Percentiles rank a stretch among this genome's conserved stretches.
These are phyloP conservation scores for Arthrobotrys pseudoclavata DNA, from an alignment of 2,329 filamentous ascomycete genomes.

Conservation along the genomic window DNA sequence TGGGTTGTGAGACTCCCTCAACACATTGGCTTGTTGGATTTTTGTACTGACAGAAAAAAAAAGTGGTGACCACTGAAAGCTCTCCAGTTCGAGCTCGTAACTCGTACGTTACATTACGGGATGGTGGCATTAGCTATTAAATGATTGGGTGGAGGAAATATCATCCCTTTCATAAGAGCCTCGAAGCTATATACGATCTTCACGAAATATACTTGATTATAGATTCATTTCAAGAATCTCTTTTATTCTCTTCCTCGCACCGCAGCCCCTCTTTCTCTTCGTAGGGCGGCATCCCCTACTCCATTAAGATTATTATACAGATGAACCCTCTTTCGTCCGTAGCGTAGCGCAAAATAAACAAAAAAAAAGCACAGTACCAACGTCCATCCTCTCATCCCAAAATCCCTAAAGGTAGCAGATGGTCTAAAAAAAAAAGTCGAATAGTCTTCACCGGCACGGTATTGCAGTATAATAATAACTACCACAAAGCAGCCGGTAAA, in stretches of 20 bases:
- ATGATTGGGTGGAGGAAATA: background rate
- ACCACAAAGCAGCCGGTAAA: background rate
- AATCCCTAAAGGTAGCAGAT: slow-evolving; percentile 11
- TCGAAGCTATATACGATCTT: too few relatives aligned
- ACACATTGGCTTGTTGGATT: slow-evolving; percentile 15
- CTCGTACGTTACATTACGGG: too few relatives aligned
- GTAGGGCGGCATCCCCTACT: background rate
- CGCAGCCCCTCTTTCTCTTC: background rate
- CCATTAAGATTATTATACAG: slow-evolving; percentile 30
- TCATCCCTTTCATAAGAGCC: background rate
- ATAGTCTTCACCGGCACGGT: slow-evolving; percentile 5
- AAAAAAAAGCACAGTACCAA: slow-evolving; percentile 20
- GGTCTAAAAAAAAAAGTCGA: slow-evolving; percentile 5
- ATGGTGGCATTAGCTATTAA: too few relatives aligned
- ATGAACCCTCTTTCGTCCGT: slow-evolving; percentile 14
- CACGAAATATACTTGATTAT: background rate
- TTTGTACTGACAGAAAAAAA: background rate
- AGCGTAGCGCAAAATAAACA: slow-evolving; percentile 1
- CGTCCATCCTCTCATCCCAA: background rate
- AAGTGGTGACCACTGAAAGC: too few relatives aligned
- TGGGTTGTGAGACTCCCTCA: slow-evolving; percentile 3
- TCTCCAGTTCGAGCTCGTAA: too few relatives aligned
- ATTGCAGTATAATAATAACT: background rate
- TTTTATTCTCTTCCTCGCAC: slow-evolving; percentile 14
- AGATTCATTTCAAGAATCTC: slow-evolving; percentile 8